Evolutionary conservation across 805 yeast species (phyloP).

Genomic region (Starmerella apis): DNA sequence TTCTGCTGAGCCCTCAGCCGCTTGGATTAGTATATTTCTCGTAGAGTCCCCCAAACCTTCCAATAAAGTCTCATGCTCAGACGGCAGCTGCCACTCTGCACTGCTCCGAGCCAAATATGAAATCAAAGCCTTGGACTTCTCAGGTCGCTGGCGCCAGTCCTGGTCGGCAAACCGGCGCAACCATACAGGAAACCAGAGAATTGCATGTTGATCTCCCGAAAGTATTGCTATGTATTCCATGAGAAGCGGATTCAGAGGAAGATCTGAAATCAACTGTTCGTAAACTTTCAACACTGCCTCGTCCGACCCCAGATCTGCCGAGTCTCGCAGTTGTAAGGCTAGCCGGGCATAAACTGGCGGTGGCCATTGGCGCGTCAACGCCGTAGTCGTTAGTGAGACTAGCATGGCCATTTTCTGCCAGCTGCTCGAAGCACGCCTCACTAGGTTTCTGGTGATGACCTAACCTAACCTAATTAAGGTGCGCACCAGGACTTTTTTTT

Average conservation of each 20-base stretch:
- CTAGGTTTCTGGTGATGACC: not conserved
- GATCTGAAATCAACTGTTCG: constrained; percentile 5
- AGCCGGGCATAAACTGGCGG: constrained; percentile 26
- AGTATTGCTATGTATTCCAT: constrained; percentile 27
- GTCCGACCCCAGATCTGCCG: constrained; percentile 10
- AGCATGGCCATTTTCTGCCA: constrained; percentile 13
- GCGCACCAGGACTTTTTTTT: no score
- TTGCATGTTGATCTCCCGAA: constrained; percentile 23
- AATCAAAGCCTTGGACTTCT: constrained; percentile 9
- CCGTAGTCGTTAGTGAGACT: constrained; percentile 22
- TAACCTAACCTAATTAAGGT: not conserved
- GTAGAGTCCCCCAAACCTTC: not conserved
- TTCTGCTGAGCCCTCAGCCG: constrained; percentile 18
- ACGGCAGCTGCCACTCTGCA: constrained; percentile 9
- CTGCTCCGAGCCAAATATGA: constrained; percentile 22
- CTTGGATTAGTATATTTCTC: constrained; percentile 15
- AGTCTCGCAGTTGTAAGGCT: constrained; percentile 28
- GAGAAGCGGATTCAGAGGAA: constrained; percentile 24
- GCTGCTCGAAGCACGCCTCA: constrained; percentile 1
- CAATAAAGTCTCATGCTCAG: constrained; percentile 1
- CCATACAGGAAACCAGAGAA: constrained; percentile 22
- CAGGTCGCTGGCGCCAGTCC: constrained; percentile 4
- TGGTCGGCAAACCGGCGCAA: constrained; percentile 9
- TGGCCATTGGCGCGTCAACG: constrained; percentile 25
- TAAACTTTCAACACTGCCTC: constrained; percentile 8